Conservation (phyloP, 345 rosid species). For the Orychophragmus violaceus region DNA sequence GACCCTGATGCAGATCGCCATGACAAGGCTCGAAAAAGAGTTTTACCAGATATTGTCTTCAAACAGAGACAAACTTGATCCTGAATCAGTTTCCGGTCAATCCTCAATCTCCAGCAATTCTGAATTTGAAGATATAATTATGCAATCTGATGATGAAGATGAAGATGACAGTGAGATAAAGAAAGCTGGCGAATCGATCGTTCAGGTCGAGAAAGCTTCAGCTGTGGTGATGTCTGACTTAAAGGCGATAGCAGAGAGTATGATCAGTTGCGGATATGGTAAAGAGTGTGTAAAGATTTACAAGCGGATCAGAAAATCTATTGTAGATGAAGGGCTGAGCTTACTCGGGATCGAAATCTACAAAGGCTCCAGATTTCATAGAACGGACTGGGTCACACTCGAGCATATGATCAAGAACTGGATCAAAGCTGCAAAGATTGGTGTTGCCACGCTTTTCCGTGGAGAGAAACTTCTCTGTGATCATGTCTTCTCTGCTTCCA, state of each 20-base stretch:
- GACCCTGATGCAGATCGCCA: constrained; percentile 58
- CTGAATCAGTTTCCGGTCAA: constrained; percentile 46
- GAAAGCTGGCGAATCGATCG: constrained; percentile 33
- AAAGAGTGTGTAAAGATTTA: constrained; percentile 64
- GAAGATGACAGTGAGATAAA: constrained; percentile 28
- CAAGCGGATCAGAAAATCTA: constrained; percentile 48
- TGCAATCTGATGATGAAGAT: constrained; percentile 18
- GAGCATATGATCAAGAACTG: constrained; percentile 58
- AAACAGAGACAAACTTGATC: constrained; percentile 40
- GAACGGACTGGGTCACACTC: constrained; percentile 47
- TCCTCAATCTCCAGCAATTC: constrained; percentile 43
- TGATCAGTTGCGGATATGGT: constrained; percentile 70
- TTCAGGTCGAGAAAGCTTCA: constrained; percentile 36
- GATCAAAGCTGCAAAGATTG: constrained; percentile 55
- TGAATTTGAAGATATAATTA: constrained; percentile 23
- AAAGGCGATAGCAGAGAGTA: constrained; percentile 65
- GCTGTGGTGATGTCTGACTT: constrained; percentile 49
- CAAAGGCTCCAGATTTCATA: constrained; percentile 42
- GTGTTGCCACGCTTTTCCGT: constrained; percentile 49
- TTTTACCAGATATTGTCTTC: constrained; percentile 41
- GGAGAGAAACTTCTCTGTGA: constrained; percentile 70
- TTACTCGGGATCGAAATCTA: constrained; percentile 51
- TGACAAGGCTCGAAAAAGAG: constrained; percentile 61
- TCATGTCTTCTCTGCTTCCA: constrained; percentile 53
- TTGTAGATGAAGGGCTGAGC: constrained; percentile 58